Evolutionary conservation across 441 rosid genomes (phyloP).

Genomic region (Mallotus japonicus): DNA sequence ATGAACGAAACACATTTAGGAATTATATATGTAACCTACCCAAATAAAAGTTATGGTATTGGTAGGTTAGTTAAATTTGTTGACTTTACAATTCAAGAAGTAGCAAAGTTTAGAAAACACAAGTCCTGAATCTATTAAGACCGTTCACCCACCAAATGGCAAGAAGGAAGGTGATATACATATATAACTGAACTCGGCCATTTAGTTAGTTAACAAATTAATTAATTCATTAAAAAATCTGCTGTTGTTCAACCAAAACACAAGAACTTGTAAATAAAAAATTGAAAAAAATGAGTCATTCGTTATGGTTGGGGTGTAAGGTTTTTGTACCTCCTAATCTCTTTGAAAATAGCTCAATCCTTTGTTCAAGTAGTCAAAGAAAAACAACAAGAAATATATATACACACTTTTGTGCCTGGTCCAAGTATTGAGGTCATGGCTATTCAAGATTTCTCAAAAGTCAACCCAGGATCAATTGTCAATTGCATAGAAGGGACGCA

Average conservation of each 20-base stretch:
- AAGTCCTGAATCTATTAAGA: not conserved
- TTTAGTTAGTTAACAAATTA: not conserved
- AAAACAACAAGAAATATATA: no score
- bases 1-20: no score
- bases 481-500: no score
- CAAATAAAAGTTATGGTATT: not conserved
- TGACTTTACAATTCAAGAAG: not conserved
- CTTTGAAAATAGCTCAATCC: no score
- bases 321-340: not conserved
- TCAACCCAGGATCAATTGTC: no score
- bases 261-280: not conserved
- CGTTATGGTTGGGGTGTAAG: no score
- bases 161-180: not conserved
- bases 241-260: conserved; percentile 5
- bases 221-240: not conserved
- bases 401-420: no score
- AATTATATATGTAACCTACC: not conserved
- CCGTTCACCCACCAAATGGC: not conserved
- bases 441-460: no score
- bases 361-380: no score
- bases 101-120: not conserved
- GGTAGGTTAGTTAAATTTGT: not conserved
- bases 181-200: not conserved
- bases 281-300: not conserved
- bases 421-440: no score